Evolutionary conservation across 352 stramenopile species (phyloP).

Genomic region (Pythium sp.): DNA sequence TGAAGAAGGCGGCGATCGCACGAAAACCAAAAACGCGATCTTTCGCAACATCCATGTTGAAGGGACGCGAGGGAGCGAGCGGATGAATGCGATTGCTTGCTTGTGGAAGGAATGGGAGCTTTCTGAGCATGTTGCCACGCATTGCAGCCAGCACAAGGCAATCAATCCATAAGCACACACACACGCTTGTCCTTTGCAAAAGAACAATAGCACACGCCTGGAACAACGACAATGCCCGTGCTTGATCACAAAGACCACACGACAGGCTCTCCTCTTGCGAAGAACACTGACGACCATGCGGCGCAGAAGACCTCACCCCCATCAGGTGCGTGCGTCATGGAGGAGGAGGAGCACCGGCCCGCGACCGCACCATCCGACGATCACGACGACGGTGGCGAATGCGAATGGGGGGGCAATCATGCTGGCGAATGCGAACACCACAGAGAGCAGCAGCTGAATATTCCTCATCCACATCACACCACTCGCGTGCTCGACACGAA

Average conservation of each 20-base stretch:
- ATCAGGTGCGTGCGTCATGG: background rate
- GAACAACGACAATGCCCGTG: background rate
- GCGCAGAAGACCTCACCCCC: background rate
- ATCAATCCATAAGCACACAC: background rate
- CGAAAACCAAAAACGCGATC: slow-evolving; percentile 4
- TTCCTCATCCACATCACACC: background rate
- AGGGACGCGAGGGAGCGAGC: background rate
- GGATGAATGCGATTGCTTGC: background rate
- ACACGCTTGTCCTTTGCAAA: background rate
- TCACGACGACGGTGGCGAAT: background rate
- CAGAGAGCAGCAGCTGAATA: background rate
- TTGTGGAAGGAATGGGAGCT: background rate
- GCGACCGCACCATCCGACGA: background rate
- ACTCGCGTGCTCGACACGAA: slow-evolving; percentile 36
- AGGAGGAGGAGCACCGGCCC: background rate
- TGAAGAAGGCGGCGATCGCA: background rate
- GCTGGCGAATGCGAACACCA: slow-evolving; percentile 4
- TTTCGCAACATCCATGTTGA: slow-evolving; percentile 9
- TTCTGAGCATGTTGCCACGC: background rate
- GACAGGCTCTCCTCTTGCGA: background rate
- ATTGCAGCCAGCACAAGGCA: background rate
- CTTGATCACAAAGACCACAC: background rate
- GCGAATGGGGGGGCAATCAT: slow-evolving; percentile 3
- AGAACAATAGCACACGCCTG: background rate
- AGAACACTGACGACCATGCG: background rate